phyloP scores from a whole-genome alignment of 441 rosid genomes.

The Gossypium schwendimanii region DNA sequence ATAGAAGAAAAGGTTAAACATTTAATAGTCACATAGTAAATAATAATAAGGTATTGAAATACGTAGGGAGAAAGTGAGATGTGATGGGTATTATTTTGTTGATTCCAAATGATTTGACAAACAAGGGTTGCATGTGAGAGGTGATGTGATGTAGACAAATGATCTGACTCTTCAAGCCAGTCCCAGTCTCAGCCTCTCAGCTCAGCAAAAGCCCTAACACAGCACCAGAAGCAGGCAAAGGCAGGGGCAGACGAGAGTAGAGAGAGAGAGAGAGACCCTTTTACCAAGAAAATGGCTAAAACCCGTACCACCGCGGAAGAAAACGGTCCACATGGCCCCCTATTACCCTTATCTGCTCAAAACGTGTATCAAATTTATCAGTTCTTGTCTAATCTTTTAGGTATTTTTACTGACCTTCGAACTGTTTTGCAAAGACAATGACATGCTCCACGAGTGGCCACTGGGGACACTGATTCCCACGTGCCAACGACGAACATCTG shows the following conservation, averaged over 20 bases:
- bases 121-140: constrained; percentile 34
- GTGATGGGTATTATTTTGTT: not conserved
- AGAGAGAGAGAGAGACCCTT: not conserved
- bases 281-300: constrained; percentile 23
- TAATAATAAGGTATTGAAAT: not conserved
- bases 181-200: not conserved
- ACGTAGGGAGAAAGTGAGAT: not conserved
- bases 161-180: constrained; percentile 32
- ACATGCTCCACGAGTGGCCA: not conserved
- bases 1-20: too few species aligned
- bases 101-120: constrained; percentile 45
- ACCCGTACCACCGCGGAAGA: constrained; percentile 13
- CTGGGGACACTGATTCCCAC: not conserved
- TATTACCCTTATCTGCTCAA: not conserved
- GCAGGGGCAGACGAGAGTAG: not conserved
- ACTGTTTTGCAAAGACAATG: not conserved
- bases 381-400: not conserved
- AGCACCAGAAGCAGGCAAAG: not conserved
- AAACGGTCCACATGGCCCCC: constrained; percentile 10
- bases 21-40: not conserved
- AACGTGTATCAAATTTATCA: constrained; percentile 22
- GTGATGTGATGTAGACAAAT: constrained; percentile 36
- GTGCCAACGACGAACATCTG: not conserved
- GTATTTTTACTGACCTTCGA: not conserved
- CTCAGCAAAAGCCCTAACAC: not conserved